phyloP scores from a whole-genome alignment of 2,329 filamentous ascomycete species.

The Dactylellina parvicollis region DNA sequence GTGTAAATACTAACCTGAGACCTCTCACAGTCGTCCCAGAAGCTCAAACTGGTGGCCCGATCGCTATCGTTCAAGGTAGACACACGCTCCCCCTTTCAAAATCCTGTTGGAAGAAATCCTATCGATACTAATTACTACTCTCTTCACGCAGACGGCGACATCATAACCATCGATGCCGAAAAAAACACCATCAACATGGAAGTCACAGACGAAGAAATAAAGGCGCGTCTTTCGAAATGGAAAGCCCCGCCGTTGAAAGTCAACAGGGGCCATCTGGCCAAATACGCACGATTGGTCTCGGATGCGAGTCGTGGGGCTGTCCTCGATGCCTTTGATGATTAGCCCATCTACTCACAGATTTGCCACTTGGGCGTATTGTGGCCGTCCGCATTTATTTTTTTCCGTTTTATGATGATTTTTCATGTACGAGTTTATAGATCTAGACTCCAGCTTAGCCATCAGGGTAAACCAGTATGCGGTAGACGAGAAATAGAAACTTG shows the following conservation, averaged over 20 bases:
- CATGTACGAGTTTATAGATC: no score
- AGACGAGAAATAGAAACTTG: slow-evolving; percentile 11
- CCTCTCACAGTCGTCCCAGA: slow-evolving; percentile 72
- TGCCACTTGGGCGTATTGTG: neutral
- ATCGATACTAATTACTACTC: neutral
- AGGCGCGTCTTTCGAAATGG: slow-evolving; percentile 73
- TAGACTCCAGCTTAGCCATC: no score
- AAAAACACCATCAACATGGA: slow-evolving; percentile 77
- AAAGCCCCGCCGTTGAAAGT: slow-evolving; percentile 76
- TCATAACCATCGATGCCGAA: slow-evolving; percentile 85
- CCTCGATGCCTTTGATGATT: slow-evolving; percentile 51
- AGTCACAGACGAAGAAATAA: slow-evolving; percentile 76
- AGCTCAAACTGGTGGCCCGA: slow-evolving; percentile 86
- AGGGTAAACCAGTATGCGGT: no score
- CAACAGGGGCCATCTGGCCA: slow-evolving; percentile 84
- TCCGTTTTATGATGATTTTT: neutral
- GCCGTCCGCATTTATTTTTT: neutral
- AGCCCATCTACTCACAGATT: no score
- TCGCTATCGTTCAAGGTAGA: slow-evolving; percentile 73
- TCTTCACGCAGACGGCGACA: slow-evolving; percentile 72
- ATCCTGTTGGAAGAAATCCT: neutral
- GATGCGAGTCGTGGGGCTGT: slow-evolving; percentile 81
- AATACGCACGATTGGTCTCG: slow-evolving; percentile 86
- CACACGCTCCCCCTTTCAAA: neutral
- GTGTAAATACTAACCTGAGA: slow-evolving; percentile 11